Percentiles rank a stretch among this genome's conserved stretches.
Evolutionary conservation across 2,329 filamentous ascomycete genomes (phyloP).

Genomic region (Cytospora chrysosperma): DNA sequence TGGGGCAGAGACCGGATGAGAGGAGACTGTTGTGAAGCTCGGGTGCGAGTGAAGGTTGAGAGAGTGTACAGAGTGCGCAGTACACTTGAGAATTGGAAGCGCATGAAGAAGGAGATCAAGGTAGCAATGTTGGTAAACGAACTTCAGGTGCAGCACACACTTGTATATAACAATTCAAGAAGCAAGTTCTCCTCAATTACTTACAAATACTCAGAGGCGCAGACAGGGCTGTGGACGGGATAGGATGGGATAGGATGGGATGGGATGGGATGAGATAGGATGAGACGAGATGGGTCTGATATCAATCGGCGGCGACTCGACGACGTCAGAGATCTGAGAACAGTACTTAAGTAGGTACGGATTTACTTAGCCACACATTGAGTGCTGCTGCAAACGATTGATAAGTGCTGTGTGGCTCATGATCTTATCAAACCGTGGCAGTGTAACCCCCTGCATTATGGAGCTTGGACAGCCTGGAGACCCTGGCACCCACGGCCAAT

Average conservation of each 20-base stretch:
- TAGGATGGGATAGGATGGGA: too few relatives aligned
- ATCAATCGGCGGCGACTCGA: slow-evolving; percentile 7
- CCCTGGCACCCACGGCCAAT: too few relatives aligned
- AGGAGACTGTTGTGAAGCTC: slow-evolving; percentile 27
- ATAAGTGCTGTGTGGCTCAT: background rate
- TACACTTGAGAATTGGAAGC: slow-evolving; percentile 48
- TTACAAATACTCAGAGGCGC: slow-evolving; percentile 21
- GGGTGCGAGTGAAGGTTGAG: slow-evolving; percentile 43
- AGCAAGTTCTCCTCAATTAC: slow-evolving; percentile 1
- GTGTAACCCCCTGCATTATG: background rate
- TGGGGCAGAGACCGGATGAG: slow-evolving; percentile 27
- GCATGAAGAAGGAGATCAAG: slow-evolving; percentile 39
- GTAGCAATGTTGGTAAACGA: too few relatives aligned
- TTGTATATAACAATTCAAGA: slow-evolving; percentile 19
- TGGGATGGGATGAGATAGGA: too few relatives aligned
- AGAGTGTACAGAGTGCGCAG: slow-evolving; percentile 46
- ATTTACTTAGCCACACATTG: too few relatives aligned
- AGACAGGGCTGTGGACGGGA: too few relatives aligned
- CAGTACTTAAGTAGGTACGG: too few relatives aligned
- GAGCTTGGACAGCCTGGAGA: background rate
- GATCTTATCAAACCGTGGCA: background rate
- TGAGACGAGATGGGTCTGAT: slow-evolving; percentile 7
- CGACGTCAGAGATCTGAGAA: slow-evolving; percentile 18
- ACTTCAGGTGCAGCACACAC: too few relatives aligned
- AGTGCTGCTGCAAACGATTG: background rate